A percentile compares a stretch with the other conserved stretches of the same genome.
These are phyloP conservation scores for Phytophthora agathidicida DNA, from an alignment of 352 stramenopile genomes.

Conservation along the genomic window DNA sequence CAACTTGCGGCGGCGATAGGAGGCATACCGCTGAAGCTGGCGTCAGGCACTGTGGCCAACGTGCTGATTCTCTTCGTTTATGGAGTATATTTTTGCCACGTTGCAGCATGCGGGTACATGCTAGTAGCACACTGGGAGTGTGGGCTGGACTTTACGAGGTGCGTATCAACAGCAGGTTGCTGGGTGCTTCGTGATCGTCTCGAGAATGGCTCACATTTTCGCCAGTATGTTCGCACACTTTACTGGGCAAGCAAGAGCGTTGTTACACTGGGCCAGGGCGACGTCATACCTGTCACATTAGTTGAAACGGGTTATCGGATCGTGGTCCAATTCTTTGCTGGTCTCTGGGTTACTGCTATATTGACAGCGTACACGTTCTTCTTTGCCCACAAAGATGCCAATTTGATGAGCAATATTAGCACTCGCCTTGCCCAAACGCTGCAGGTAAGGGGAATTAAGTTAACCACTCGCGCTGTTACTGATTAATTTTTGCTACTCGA, in stretches of 20 bases:
- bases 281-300: slow-evolving; percentile 63
- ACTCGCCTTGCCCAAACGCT: slow-evolving; percentile 62
- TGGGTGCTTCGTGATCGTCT: slow-evolving; percentile 73
- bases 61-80: slow-evolving; percentile 46
- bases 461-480: too few species aligned
- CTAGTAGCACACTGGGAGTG: slow-evolving; percentile 58
- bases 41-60: slow-evolving; percentile 41
- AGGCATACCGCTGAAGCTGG: slow-evolving; percentile 25
- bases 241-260: slow-evolving; percentile 82
- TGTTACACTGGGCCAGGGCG: slow-evolving; percentile 70
- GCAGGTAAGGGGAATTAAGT: slow-evolving; percentile 29
- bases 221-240: slow-evolving; percentile 62
- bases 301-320: slow-evolving; percentile 66
- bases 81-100: slow-evolving; percentile 66
- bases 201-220: slow-evolving; percentile 44
- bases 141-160: slow-evolving; percentile 43
- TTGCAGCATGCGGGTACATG: slow-evolving; percentile 64
- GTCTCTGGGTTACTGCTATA: slow-evolving; percentile 73
- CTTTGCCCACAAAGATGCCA: slow-evolving; percentile 70
- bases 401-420: slow-evolving; percentile 67
- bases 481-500: background rate
- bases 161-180: slow-evolving; percentile 33
- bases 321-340: slow-evolving; percentile 62
- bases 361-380: slow-evolving; percentile 75
- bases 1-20: slow-evolving; percentile 23